These are phyloP conservation scores for Fraxinus paxiana DNA, from an alignment of 305 asterid genomes.

Conservation along the genomic window DNA sequence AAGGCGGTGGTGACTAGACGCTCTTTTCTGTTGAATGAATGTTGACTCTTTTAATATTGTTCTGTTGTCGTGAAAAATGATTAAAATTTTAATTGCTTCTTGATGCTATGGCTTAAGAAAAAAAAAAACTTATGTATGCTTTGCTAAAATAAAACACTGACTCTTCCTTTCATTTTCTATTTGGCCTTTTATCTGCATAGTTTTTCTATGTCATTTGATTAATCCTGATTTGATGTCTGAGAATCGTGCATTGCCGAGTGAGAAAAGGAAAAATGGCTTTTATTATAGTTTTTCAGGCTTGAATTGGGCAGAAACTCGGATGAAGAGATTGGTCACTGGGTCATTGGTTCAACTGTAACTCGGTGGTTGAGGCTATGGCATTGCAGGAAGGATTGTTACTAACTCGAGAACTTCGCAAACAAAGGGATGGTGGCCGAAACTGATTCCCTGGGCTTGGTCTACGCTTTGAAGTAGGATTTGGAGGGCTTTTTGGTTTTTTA, in stretches of 20 bases:
- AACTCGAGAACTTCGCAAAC: neutral
- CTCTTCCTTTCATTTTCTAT: neutral
- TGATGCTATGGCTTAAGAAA: neutral
- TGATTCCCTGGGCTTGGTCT: neutral
- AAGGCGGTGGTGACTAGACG: slow-evolving; percentile 8
- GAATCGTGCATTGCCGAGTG: neutral
- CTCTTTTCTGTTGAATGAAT: neutral
- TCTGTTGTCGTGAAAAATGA: neutral
- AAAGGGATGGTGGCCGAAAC: neutral
- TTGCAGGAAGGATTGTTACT: neutral
- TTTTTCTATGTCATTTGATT: neutral
- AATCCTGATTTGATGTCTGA: neutral
- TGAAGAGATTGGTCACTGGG: neutral
- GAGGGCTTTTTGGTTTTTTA: neutral
- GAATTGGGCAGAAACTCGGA: neutral
- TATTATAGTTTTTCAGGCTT: neutral
- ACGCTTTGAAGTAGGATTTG: neutral
- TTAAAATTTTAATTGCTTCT: neutral
- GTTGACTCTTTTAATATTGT: neutral
- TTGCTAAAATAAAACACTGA: neutral
- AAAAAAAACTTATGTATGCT: neutral
- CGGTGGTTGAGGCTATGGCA: neutral
- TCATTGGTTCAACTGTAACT: neutral
- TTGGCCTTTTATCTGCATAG: neutral
- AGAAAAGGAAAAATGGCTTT: neutral